Conservation (phyloP, 306 rosid species). For the Purshia tridentata region DNA sequence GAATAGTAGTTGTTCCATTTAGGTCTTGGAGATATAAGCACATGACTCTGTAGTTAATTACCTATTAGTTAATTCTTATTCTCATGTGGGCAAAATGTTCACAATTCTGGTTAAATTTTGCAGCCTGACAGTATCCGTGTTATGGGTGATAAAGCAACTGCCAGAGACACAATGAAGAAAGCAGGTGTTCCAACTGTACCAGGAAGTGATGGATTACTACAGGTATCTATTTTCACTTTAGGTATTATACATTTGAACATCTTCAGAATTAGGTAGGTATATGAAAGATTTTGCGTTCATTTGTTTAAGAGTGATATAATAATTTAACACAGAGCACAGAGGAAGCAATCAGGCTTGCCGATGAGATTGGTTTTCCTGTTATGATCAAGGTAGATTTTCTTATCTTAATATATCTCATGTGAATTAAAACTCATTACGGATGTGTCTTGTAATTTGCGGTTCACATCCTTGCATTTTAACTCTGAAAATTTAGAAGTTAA, state of each 20-base stretch:
- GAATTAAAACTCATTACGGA: not conserved
- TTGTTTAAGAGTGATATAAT: constrained; percentile 13
- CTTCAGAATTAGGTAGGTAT: not conserved
- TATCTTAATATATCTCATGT: constrained; percentile 11
- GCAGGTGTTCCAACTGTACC: constrained; percentile 85
- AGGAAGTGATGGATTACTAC: constrained; percentile 74
- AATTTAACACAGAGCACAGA: constrained; percentile 69
- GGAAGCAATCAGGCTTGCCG: constrained; percentile 80
- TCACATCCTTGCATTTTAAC: not conserved
- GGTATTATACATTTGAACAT: constrained; percentile 22
- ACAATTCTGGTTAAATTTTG: constrained; percentile 29
- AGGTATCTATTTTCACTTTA: constrained; percentile 54
- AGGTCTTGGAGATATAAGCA: not conserved
- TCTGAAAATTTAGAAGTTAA: not conserved
- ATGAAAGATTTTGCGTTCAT: constrained; percentile 18
- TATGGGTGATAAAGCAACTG: constrained; percentile 98
- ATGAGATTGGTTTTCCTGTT: constrained; percentile 94
- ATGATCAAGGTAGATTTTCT: constrained; percentile 80
- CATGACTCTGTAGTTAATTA: not conserved
- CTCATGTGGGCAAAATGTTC: not conserved
- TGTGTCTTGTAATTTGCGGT: not conserved
- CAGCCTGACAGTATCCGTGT: constrained; percentile 93
- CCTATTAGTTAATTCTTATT: not conserved
- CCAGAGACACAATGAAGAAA: constrained; percentile 89
- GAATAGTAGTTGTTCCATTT: not conserved